Evolutionary conservation across 2,329 filamentous ascomycete genomes (phyloP).

Genomic region (Emmonsiellopsis sp.): DNA sequence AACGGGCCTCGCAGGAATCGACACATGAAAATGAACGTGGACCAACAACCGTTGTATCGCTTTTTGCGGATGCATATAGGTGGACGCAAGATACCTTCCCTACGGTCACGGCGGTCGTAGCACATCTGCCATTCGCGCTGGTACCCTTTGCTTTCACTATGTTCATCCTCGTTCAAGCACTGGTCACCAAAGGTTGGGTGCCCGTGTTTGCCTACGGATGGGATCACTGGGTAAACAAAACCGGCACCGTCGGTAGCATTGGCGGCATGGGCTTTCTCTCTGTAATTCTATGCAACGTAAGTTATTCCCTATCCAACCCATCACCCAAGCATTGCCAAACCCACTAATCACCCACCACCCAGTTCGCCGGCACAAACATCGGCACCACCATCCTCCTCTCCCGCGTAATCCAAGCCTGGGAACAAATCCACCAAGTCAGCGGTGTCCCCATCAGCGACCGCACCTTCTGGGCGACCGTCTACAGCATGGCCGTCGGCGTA

Average conservation of each 20-base stretch:
- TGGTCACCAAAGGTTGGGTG: conserved; percentile 68
- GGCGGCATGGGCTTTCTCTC: conserved; percentile 67
- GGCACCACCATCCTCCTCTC: conserved; percentile 66
- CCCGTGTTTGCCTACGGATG: conserved; percentile 64
- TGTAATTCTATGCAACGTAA: conserved; percentile 62
- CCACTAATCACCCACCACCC: conserved; percentile 9
- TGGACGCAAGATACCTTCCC: conserved; percentile 65
- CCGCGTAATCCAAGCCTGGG: conserved; percentile 61
- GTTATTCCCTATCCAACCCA: conserved; percentile 22
- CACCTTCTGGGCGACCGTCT: conserved; percentile 65
- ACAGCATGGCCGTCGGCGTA: conserved; percentile 65
- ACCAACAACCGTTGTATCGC: conserved; percentile 46
- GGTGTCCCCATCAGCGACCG: conserved; percentile 49
- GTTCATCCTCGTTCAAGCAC: conserved; percentile 64
- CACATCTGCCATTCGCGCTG: conserved; percentile 58
- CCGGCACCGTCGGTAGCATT: conserved; percentile 58
- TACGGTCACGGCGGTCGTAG: conserved; percentile 55
- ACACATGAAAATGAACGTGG: conserved; percentile 6
- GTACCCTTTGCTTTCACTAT: conserved; percentile 65
- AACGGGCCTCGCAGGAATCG: conserved; percentile 3
- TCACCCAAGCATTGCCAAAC: neutral
- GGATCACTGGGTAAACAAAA: conserved; percentile 63
- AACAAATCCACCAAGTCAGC: conserved; percentile 45
- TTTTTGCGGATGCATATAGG: conserved; percentile 37
- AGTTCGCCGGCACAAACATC: conserved; percentile 72